A percentile compares a stretch with the other conserved stretches of the same genome.
Conservation (phyloP, 345 rosid genomes). For the Rubroshorea leprosula region DNA sequence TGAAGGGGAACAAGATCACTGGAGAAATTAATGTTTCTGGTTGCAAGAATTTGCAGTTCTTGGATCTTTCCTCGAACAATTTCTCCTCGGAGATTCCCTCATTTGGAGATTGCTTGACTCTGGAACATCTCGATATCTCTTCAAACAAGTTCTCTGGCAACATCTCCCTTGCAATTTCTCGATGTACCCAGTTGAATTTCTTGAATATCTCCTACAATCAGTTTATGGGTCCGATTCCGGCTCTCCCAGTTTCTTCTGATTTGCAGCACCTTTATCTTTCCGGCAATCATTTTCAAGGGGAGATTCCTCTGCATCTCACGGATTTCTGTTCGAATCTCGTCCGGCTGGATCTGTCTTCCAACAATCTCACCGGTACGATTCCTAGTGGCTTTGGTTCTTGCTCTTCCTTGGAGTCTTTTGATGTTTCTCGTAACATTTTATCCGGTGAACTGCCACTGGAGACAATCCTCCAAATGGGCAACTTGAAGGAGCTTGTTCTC, state of each 20-base stretch:
- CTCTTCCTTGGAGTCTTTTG: constrained; percentile 45
- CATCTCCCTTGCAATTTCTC: constrained; percentile 42
- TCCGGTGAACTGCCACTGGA: constrained; percentile 67
- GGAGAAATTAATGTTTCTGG: constrained; percentile 66
- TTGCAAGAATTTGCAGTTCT: constrained; percentile 48
- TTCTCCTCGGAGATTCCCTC: constrained; percentile 47
- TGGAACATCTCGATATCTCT: constrained; percentile 75
- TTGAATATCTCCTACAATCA: constrained; percentile 62
- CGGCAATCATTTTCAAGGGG: constrained; percentile 52
- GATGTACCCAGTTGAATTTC: constrained; percentile 50
- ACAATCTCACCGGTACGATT: constrained; percentile 61
- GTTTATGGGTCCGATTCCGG: constrained; percentile 61
- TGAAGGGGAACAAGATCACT: constrained; percentile 59
- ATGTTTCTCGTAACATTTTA: constrained; percentile 57
- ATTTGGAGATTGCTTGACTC: constrained; percentile 57
- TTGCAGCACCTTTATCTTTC: constrained; percentile 52
- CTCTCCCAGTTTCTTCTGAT: constrained; percentile 41
- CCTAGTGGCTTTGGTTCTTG: constrained; percentile 63
- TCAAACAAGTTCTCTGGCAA: constrained; percentile 62
- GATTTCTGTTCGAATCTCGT: constrained; percentile 64
- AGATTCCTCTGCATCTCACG: constrained; percentile 55
- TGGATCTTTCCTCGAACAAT: constrained; percentile 77
- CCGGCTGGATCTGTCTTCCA: constrained; percentile 68
- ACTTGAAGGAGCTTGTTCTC: constrained; percentile 47
- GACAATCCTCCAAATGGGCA: constrained; percentile 52